Base-by-base conservation (phyloP, 2,329 filamentous ascomycete genomes). In the Fusarium irregulare region DNA sequence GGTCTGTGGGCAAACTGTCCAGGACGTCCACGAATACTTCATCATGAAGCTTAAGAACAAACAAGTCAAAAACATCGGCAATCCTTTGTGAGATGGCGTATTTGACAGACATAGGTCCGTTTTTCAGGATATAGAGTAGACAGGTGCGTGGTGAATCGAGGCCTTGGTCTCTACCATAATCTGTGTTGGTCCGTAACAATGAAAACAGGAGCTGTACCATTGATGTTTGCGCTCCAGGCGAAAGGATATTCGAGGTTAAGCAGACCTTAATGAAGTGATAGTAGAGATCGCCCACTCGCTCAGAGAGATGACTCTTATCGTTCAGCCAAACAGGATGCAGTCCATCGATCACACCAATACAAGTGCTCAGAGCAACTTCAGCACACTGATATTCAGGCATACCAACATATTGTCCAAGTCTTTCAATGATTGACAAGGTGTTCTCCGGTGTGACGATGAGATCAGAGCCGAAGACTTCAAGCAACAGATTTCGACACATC, bases 21-120 rank as follows among this genome's bases (percentile, higher is more conserved):
- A 97, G 83, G 14, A 99, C 87, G 76, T 98, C 93, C 37, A 93
- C 86, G 68, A 98, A 93, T 16, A 98, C 88, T 8, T 89, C 88
- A 60, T 97, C 93, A 73, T 99, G 96, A 47, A 91, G 85, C 71
- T 91, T 91, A 3, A 98, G 85, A n/a, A 94, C 86, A 75, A 92
- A 98, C 3, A 92, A 86, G 14, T 89, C 87, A 78, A 99, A 99
- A 27, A 99, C 85, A 8, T 84, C 83, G 1, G 93, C 88, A 20
- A 98, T 83, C 4, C 86, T 85, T 58, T 88, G 83, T 0, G 92
- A 91, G 56, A 97, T 87, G 63, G 87, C 88, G 75, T 92, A 94
- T 75, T 97, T 96, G 48, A 96, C 91, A 13, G 84, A 79, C 74
- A 95, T 88, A 56, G 88, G 84, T 1, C 91, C 89, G 16, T 86